phyloP scores from a whole-genome alignment of 768 basidiomycete genomes.

The Agrocybe pediades region DNA sequence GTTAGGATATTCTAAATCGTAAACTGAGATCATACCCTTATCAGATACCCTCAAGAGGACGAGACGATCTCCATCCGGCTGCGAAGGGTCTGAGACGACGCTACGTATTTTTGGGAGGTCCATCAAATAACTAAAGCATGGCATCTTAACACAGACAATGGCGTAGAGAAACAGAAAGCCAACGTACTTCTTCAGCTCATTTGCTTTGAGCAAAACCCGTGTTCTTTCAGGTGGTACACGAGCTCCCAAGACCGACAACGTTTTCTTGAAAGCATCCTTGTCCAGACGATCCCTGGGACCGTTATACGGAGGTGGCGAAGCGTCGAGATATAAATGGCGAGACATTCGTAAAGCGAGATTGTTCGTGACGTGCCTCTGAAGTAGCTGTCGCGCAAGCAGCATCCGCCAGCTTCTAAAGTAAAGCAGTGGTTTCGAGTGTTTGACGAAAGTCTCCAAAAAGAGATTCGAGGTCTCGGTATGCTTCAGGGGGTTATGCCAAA shows the following conservation, averaged over 20 bases:
- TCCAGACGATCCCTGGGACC: slow-evolving; percentile 59
- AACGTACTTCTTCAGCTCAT: slow-evolving; percentile 60
- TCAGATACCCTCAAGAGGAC: slow-evolving; percentile 64
- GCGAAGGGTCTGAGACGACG: slow-evolving; percentile 53
- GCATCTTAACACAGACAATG: neutral
- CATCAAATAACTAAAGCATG: slow-evolving; percentile 52
- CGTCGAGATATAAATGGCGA: slow-evolving; percentile 38
- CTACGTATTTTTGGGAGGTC: slow-evolving; percentile 69
- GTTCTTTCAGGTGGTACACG: slow-evolving; percentile 61
- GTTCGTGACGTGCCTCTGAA: slow-evolving; percentile 6
- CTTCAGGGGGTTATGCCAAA: neutral
- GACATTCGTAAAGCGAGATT: slow-evolving; percentile 29
- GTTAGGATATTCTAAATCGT: slow-evolving; percentile 7
- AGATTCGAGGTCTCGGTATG: neutral
- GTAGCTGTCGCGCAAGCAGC: slow-evolving; percentile 14
- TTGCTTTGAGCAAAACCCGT: slow-evolving; percentile 55
- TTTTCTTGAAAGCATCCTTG: slow-evolving; percentile 62
- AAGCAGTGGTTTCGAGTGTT: neutral
- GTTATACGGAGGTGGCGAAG: slow-evolving; percentile 44
- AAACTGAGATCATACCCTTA: slow-evolving; percentile 49
- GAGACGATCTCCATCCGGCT: slow-evolving; percentile 55
- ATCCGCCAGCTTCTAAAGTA: slow-evolving; percentile 8
- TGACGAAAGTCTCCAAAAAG: neutral
- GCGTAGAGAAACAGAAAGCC: neutral
- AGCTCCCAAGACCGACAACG: slow-evolving; percentile 68